Evolutionary conservation across 164 flowering plant genomes (phyloP).

Genomic region (Vitis vinifera): ASM3070453v1 NC_081809.1:4291001-4291500

Average conservation of each 20-base stretch:
- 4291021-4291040: too few species aligned
- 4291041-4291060: too few species aligned
- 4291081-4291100: too few species aligned
- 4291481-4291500: constrained; percentile 64
- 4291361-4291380: constrained; percentile 85
- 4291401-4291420: constrained; percentile 86
- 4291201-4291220: too few species aligned
- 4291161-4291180: not conserved
- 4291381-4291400: constrained; percentile 70
- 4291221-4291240: not conserved
- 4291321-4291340: constrained; percentile 33
- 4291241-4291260: not conserved
- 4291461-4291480: constrained; percentile 93
- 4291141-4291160: not conserved
- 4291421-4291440: constrained; percentile 53
- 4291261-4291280: not conserved
- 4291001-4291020: too few species aligned
- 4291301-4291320: not conserved
- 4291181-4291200: not conserved
- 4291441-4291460: constrained; percentile 60
- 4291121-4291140: not conserved
- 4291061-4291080: too few species aligned
- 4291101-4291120: too few species aligned
- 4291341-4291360: constrained; percentile 99
- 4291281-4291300: not conserved